Conservation (phyloP, 169 alveolate species). For the Perkinsus olseni region DNA sequence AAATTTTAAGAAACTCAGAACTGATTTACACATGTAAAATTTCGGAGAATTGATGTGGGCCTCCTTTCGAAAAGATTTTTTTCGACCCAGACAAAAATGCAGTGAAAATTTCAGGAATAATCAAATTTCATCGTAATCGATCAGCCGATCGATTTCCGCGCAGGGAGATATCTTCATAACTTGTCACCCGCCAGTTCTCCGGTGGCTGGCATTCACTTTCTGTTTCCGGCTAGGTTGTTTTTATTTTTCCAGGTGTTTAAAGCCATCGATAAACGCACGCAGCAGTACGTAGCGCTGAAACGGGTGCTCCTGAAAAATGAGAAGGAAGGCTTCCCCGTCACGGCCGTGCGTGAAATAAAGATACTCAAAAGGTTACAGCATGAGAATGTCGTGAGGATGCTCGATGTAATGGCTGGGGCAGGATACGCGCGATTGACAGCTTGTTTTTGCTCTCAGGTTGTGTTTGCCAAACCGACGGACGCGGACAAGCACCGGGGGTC, state of each 20-base stretch:
- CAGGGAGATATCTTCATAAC: too few species aligned
- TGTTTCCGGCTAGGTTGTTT: too few species aligned
- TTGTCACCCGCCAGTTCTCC: too few species aligned
- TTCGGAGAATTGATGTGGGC: too few species aligned
- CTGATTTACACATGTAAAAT: too few species aligned
- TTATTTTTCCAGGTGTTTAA: constrained; percentile 30
- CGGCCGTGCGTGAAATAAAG: constrained; percentile 70
- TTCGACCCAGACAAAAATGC: too few species aligned
- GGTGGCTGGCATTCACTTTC: too few species aligned
- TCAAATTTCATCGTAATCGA: too few species aligned
- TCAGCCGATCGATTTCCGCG: neutral
- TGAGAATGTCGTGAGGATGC: constrained; percentile 51
- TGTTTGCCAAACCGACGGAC: constrained; percentile 53
- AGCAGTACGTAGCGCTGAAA: constrained; percentile 44
- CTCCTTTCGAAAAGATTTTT: too few species aligned
- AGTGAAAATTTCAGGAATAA: too few species aligned
- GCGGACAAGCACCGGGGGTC: constrained; percentile 14
- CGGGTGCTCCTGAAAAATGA: constrained; percentile 53
- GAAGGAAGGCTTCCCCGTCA: constrained; percentile 75
- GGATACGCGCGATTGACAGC: too few species aligned
- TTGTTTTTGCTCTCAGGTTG: neutral
- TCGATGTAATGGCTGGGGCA: constrained; percentile 60
- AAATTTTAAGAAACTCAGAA: too few species aligned
- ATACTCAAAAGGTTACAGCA: constrained; percentile 58
- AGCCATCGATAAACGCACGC: constrained; percentile 29